Base-by-base conservation (phyloP, 345 rosid genomes). In the Gossypioides kirkii region DNA sequence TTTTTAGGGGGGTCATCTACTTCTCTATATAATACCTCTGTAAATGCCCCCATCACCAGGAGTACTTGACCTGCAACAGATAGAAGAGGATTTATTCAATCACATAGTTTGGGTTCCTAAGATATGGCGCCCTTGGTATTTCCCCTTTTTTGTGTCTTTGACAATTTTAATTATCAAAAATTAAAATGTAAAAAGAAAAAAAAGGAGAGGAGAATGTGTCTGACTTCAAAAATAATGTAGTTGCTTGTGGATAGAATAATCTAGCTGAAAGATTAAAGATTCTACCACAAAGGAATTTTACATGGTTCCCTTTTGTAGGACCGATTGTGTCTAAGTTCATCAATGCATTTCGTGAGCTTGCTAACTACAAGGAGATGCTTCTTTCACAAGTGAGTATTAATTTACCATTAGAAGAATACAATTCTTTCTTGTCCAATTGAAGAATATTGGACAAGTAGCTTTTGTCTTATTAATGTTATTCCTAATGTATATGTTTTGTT, bases 361-460 rank as follows among this genome's bases (percentile, higher is more conserved):
- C 91, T 76, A 79, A 90, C 53, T 87, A 83, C 72, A 90, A 93
- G 72, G 96, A 93, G 87, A 86, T 93, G 79, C 89, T 93, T 70
- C 87, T 86, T 65, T 87, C 98, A 73, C 93, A 93, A 81, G 94
- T 93, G 81, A 82, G 85, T 81, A 23, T 73, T 76, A 62, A 69
- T 66, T 52, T 76, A 74, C 74, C 28, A 45, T 63, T 69, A 49
- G 22, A 47, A 65, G 16, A 64, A 41, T 38, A 13, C 28, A 38
- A 13, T 65, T 64, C 46, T 28, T 61, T 32, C 23, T 61, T 22
- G 7, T 8, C 26, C 11, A 63, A 62, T 63, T 63, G 16, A 38
- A 36, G 42, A 20, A 67, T 14, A 12, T 38, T 54, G 56, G 41
- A 46, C 2, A 47, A 46, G 38, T 46, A 47, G 12, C 13, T 41